Evolutionary conservation across 2,329 filamentous ascomycete genomes (phyloP).

Genomic region (Phaeoacremonium minimum): DNA sequence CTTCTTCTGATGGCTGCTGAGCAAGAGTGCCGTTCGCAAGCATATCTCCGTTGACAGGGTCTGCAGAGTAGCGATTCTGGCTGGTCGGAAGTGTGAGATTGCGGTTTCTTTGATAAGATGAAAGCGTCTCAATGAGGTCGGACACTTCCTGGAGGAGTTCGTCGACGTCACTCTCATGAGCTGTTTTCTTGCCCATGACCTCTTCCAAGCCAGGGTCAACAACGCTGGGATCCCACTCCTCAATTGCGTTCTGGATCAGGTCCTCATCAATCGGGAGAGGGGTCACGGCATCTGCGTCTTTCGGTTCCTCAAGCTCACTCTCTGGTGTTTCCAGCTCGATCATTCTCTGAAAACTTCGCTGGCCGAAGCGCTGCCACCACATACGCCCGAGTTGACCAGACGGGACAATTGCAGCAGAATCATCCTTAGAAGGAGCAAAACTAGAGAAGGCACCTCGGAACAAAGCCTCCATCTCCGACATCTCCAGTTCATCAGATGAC

Average conservation of each 20-base stretch:
- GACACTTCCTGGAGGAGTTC: slow-evolving; percentile 70
- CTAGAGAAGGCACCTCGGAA: slow-evolving; percentile 76
- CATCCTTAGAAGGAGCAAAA: slow-evolving; percentile 73
- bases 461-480: slow-evolving; percentile 67
- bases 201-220: slow-evolving; percentile 56
- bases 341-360: slow-evolving; percentile 60
- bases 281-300: slow-evolving; percentile 23
- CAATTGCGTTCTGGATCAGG: slow-evolving; percentile 48
- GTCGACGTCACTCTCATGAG: slow-evolving; percentile 58
- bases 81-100: slow-evolving; percentile 65
- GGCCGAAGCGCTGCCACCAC: slow-evolving; percentile 73
- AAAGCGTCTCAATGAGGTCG: slow-evolving; percentile 70
- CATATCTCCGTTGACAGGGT: slow-evolving; percentile 64
- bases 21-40: slow-evolving; percentile 61
- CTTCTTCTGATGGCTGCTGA: slow-evolving; percentile 58
- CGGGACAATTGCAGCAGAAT: slow-evolving; percentile 66
- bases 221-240: slow-evolving; percentile 52
- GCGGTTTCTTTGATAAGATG: slow-evolving; percentile 76
- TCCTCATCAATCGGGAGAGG: slow-evolving; percentile 43
- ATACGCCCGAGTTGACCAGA: slow-evolving; percentile 63
- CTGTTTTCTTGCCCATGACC: slow-evolving; percentile 44
- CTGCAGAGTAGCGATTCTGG: slow-evolving; percentile 54
- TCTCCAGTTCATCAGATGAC: slow-evolving; percentile 49
- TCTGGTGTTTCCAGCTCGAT: slow-evolving; percentile 46
- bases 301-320: slow-evolving; percentile 29